A percentile compares a stretch with the other conserved stretches of the same genome.
Conservation (phyloP, 2,329 filamentous ascomycete genomes). For the Zarea fungicola region DNA sequence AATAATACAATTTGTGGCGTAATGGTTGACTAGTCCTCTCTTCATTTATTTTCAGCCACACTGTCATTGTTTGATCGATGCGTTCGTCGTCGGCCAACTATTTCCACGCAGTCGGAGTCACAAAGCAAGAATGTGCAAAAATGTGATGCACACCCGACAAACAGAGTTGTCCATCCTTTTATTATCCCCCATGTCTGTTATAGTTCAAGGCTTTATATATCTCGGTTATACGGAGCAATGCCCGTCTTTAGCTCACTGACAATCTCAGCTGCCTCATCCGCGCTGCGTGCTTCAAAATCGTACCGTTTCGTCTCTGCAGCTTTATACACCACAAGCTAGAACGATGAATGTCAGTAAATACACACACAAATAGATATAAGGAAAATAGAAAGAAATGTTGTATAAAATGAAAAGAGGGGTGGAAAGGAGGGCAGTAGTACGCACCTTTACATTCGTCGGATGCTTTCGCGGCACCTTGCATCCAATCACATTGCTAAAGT, state of each 20-base stretch:
- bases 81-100: too few species aligned
- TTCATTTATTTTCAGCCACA: too few species aligned
- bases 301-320: conserved; percentile 74
- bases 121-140: too few species aligned
- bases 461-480: conserved; percentile 78
- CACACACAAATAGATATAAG: neutral
- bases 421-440: conserved; percentile 16
- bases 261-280: conserved; percentile 71
- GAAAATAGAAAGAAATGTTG: too few species aligned
- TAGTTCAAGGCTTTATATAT: too few species aligned
- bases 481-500: conserved; percentile 76
- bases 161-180: neutral
- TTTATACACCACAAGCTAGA: conserved; percentile 64
- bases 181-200: neutral
- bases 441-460: conserved; percentile 72
- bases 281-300: conserved; percentile 73
- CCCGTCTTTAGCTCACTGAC: conserved; percentile 74
- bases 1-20: too few species aligned
- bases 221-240: conserved; percentile 56
- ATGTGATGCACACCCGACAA: neutral
- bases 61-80: too few species aligned
- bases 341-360: conserved; percentile 4
- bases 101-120: too few species aligned
- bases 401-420: neutral
- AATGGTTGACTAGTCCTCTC: too few species aligned